Evolutionary conservation across 2,329 filamentous ascomycete species (phyloP), one percentile per base, ranked within the genome.

Genomic region (Parastagonospora avenae): DNA sequence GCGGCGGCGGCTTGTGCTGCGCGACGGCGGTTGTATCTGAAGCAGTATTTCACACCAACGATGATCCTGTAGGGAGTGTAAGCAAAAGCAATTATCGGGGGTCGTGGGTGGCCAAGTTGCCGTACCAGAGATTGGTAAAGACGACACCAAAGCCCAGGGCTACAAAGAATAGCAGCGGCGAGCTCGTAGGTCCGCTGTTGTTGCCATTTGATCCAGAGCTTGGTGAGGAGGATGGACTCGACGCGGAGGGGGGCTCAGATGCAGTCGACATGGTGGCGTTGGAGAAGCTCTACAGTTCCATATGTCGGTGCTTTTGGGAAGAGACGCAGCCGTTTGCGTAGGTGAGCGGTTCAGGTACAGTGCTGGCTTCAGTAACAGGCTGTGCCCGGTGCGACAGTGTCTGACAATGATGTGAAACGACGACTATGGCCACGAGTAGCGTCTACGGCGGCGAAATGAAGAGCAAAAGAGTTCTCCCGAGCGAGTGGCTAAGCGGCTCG

Each of bases 21-120:
- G 70, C 95, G 95, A 52, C 94, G 88, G 63, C 94, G 92, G 75
- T 97, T 97, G 75, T 99, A 97, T 64, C 94, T 85, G 77, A 99
- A 99, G 78, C 94, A 99, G 76, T 99, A 99, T 78, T 99, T 99
- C 55, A 99, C 94, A 63, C 94, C 94, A 54, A 99, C 94, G 65
- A 99, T 99, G 67, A 99, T 99, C 94, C 94, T 99, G 54, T 50
- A 14, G 48, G 28, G 24, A 9, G 44, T 51, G 59, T 73, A 62
- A 74, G 62, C 33, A 48, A 42, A 19, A 48, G 42, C 35, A 32
- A 53, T 28, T 33, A 46, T 35, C 9, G 11, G 16, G 9, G 24
- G 24, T 35, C 33, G 32, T 1, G 9, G 15, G 32, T 1, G 9
- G 15, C 31, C 37, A 9, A 42, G n/a, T 30, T 8, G 42, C 45